Conservation (phyloP, 805 yeast genomes). For the Zygotorulaspora sp. region DNA sequence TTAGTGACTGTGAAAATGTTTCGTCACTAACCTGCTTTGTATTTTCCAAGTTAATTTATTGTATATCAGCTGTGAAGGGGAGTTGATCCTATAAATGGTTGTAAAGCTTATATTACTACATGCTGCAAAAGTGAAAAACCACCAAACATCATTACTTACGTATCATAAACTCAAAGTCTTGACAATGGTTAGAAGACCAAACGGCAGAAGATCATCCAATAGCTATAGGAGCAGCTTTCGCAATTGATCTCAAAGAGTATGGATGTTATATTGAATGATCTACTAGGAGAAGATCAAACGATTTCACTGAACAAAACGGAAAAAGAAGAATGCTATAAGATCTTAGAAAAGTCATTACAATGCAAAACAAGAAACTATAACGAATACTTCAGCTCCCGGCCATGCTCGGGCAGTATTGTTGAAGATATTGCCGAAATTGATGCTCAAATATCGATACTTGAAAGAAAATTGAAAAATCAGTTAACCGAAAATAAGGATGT, state of each 20-base stretch:
- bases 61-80: constrained; percentile 3
- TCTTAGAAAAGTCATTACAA: constrained; percentile 41
- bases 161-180: too few species aligned
- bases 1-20: too few species aligned
- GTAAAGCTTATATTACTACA: not conserved
- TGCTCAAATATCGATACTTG: constrained; percentile 46
- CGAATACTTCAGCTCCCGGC: constrained; percentile 41
- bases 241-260: too few species aligned
- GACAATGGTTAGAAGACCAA: too few species aligned
- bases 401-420: constrained; percentile 37
- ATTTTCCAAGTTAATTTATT: not conserved
- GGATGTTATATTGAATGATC: constrained; percentile 37
- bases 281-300: constrained; percentile 24
- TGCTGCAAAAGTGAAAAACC: constrained; percentile 3
- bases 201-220: too few species aligned
- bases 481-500: constrained; percentile 34
- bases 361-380: constrained; percentile 45
- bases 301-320: constrained; percentile 23
- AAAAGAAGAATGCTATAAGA: constrained; percentile 34
- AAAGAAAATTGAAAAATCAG: constrained; percentile 41
- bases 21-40: not conserved
- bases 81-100: constrained; percentile 2
- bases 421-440: constrained; percentile 76
- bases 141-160: not conserved
- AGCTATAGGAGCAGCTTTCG: too few species aligned